Evolutionary conservation across 768 basidiomycete genomes (phyloP), one percentile per base, ranked within the genome.

Genomic region (Panellus pusillus): DNA sequence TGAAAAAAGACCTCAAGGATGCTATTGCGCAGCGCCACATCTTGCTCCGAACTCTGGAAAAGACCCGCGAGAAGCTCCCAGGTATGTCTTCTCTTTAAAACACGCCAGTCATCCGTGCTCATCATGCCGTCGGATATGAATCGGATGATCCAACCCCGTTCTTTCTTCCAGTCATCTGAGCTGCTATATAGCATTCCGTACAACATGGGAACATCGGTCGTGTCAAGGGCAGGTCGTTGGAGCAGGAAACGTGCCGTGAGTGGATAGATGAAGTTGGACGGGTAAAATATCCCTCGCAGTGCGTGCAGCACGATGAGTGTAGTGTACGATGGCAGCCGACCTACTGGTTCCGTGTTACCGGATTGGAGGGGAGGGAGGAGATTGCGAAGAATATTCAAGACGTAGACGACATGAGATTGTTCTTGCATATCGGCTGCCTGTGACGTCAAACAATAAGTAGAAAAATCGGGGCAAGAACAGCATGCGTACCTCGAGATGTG

Each of bases 31-130:
- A 90, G 63, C 1, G 72, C 47, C 0, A 63, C 54, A 51, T 93
- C 89, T 3, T 71, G 68, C 40, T 73, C 67, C 0, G 82, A 81
- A 54, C 84, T 83, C 58, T 91, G 87, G 69, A 86, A 93, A 45
- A 94, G 66, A 54, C 89, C 91, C 1, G 92, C 87, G 2, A 96
- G 69, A 27, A 96, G 72, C 57, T 93, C 91, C 89, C 92, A 96
- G 0, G 91, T 92, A 64, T 93, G 90, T 24, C 94, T 73, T 41
- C 91, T 76, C 62, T 84, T 84, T 49, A 95, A 67, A 2, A 93
- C 79, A 29, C 76, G 77, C 93, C 94, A 97, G 63, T 98, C 94
- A 38, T 82, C 79, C 0, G 77, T 75, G 44, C 83, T 79, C 58
- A 77, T 76, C 81, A 92, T 86, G 0, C 91, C 91, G 55, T 96